Conservation (phyloP, 164 flowering plant genomes). For the Magnolia sinica region DNA sequence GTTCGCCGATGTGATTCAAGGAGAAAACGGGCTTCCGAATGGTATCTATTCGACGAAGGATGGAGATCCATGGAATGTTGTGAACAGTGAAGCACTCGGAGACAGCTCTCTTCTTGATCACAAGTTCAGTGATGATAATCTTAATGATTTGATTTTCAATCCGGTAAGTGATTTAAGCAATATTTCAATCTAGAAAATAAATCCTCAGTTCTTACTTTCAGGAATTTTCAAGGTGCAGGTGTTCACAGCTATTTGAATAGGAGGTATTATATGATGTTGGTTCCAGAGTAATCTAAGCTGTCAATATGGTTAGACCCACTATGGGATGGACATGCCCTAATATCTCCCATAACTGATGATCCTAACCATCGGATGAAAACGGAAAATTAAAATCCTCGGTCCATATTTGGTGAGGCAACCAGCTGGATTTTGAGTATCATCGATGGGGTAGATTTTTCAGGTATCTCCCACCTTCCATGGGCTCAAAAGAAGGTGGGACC, state of each 20-base stretch:
- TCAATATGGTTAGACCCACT: neutral
- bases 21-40: neutral
- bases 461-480: no score
- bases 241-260: neutral
- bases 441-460: no score
- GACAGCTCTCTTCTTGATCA: neutral
- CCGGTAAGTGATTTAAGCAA: conserved; percentile 2
- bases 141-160: neutral
- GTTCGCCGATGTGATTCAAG: neutral
- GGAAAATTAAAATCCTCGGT: no score
- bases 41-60: neutral
- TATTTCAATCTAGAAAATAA: neutral
- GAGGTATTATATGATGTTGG: neutral
- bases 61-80: neutral
- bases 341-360: no score
- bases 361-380: no score
- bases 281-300: neutral
- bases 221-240: neutral
- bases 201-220: neutral
- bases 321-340: no score
- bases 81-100: neutral
- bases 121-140: neutral
- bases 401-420: no score
- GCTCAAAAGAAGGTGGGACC: no score
- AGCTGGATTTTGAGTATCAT: no score